Evolutionary conservation across 2,329 filamentous ascomycete genomes (phyloP).

Genomic region (Corinectria fuckeliana): DNA sequence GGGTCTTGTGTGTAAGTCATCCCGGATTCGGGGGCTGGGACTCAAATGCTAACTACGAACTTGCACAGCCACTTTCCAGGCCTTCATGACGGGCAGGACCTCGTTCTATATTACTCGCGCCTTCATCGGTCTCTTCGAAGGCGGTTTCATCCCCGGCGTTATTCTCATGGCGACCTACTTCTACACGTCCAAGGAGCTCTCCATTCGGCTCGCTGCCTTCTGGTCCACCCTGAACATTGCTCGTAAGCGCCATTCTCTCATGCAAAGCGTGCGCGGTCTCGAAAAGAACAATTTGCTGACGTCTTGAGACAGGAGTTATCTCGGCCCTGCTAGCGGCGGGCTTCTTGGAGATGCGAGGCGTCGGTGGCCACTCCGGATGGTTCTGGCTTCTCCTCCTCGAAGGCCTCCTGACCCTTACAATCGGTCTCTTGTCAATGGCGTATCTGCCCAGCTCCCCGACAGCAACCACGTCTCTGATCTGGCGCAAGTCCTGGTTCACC

Average conservation of each 20-base stretch:
- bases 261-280: constrained; percentile 34
- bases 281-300: constrained; percentile 45
- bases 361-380: constrained; percentile 58
- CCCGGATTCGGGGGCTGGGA: not conserved
- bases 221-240: constrained; percentile 62
- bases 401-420: constrained; percentile 54
- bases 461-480: constrained; percentile 66
- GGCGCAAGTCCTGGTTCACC: constrained; percentile 69
- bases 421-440: constrained; percentile 61
- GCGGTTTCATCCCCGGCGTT: constrained; percentile 64
- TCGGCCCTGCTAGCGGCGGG: constrained; percentile 56
- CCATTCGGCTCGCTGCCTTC: constrained; percentile 70
- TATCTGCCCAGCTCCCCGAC: constrained; percentile 71
- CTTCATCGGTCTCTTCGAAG: constrained; percentile 60
- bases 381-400: constrained; percentile 59
- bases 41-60: constrained; percentile 43
- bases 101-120: constrained; percentile 59
- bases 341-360: constrained; percentile 57
- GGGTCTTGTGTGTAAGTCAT: constrained; percentile 48
- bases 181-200: constrained; percentile 72
- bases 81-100: constrained; percentile 55
- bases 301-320: constrained; percentile 47
- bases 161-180: constrained; percentile 75
- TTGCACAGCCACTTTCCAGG: constrained; percentile 51
- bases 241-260: constrained; percentile 25